phyloP scores from a whole-genome alignment of 441 rosid species.

The Pelargonium cotyledonis region DNA sequence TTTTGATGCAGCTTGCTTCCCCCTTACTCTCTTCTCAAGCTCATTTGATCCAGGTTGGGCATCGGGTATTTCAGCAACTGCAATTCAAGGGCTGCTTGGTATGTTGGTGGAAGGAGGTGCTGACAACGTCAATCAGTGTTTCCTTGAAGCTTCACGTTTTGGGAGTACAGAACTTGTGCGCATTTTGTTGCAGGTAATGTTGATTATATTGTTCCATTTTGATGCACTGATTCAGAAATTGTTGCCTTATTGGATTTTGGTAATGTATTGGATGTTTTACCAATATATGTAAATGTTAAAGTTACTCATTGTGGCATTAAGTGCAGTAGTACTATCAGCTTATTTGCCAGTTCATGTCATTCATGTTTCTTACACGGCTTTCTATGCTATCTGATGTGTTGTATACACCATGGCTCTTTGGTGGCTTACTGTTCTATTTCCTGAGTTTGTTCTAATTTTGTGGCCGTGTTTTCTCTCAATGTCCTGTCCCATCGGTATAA shows the following conservation, averaged over 20 bases:
- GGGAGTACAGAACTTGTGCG: constrained; percentile 97
- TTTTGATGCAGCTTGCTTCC: constrained; percentile 93
- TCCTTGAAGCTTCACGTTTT: constrained; percentile 94
- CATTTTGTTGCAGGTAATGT: constrained; percentile 68
- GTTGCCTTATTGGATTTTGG: background rate
- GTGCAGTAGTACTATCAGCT: background rate
- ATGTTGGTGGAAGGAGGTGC: constrained; percentile 93
- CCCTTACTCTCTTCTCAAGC: constrained; percentile 83
- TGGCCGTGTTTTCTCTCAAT: too few relatives aligned
- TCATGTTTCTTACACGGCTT: background rate
- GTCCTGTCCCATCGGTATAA: too few relatives aligned
- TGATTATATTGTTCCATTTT: background rate
- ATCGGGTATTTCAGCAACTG: constrained; percentile 82
- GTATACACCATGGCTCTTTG: too few relatives aligned
- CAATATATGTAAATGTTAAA: too few relatives aligned
- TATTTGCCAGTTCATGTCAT: background rate
- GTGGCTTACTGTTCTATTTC: background rate
- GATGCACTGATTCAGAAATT: background rate
- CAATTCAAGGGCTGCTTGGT: constrained; percentile 75
- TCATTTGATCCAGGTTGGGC: constrained; percentile 97
- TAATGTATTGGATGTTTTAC: background rate
- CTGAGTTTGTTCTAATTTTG: background rate
- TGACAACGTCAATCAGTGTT: constrained; percentile 89
- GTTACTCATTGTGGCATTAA: too few relatives aligned
- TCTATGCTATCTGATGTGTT: too few relatives aligned